phyloP scores from a whole-genome alignment of 495 filamentous ascomycete species.

The Trichoderma virens region DNA sequence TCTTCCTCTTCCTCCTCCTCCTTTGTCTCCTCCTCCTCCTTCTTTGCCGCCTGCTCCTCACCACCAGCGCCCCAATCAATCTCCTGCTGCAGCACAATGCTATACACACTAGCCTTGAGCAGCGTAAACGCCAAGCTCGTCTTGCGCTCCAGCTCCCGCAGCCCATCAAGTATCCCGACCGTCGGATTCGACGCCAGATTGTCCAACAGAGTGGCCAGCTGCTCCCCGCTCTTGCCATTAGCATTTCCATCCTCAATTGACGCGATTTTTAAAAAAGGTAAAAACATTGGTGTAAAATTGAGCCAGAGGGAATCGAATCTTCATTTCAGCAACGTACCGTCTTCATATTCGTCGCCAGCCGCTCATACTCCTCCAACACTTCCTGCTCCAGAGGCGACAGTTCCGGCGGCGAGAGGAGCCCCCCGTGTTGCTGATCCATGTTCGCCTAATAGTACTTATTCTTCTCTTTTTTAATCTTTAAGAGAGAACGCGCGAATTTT shows the following conservation, averaged over 20 bases:
- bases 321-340: conserved; percentile 47
- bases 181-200: conserved; percentile 55
- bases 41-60: background rate
- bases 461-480: background rate
- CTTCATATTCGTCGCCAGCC: conserved; percentile 84
- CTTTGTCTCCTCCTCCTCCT: background rate
- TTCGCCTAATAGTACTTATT: background rate
- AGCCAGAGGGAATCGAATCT: too few relatives aligned
- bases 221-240: background rate
- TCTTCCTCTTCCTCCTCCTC: background rate
- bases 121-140: conserved; percentile 89
- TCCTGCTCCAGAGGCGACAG: conserved; percentile 84
- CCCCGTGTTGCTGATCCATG: conserved; percentile 4
- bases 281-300: too few relatives aligned
- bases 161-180: conserved; percentile 69
- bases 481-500: background rate
- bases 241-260: background rate
- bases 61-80: conserved; percentile 55
- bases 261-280: background rate
- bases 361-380: conserved; percentile 86
- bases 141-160: conserved; percentile 85
- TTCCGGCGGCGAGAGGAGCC: conserved; percentile 34
- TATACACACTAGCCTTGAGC: conserved; percentile 96
- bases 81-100: conserved; percentile 95
- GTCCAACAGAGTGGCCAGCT: conserved; percentile 58